Base-by-base conservation (phyloP, 2,329 filamentous ascomycete species). In the Fusarium chlamydosporum region DNA sequence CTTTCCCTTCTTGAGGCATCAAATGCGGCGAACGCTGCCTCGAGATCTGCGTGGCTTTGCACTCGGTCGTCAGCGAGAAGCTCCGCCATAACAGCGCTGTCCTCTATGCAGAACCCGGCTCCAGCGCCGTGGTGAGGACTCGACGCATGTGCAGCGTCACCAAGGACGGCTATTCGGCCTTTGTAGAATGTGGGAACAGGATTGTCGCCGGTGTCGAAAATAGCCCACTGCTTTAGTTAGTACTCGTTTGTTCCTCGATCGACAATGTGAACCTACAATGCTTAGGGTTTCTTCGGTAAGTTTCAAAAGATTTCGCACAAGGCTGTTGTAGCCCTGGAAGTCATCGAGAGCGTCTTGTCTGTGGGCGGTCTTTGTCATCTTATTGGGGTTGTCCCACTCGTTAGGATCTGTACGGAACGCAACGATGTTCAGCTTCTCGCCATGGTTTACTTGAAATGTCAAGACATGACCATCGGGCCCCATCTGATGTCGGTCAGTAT, bases 81-180 rank as follows among this genome's bases (percentile, higher is more conserved):
- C 4, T 81, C 79, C 0, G 82, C 80, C 2, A 84, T 72, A 4
- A 83, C 76, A 3, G 68, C 68, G 40, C 68, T 71, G 60, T 88
- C 86, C 66, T 88, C 85, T 58, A 90, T 84, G 2, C 84, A 86
- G 70, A 89, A 82, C 2, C 85, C 86, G 0, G 85, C 84, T 4
- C 88, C 88, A 2, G 87, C 83, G 0, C 87, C 88, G 41, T 88
- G 85, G 38, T 87, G 85, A 0, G 88, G 88, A 1, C 87, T 86
- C 38, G 85, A 85, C 0, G 87, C 88, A 72, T 91, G 88, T 0
- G 88, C 89, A 0, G 88, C 87, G 71, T 91, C 88, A 15, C 88
- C 89, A 1, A 88, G 75, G 3, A 90, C 79, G 37, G 80, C 82
- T 26, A 85, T 70, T 1, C 82, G 78, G 9, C 79, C 80, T 26